Conservation (phyloP, 805 yeast genomes). For the Sugiyamaella boreocaroliniensis region DNA sequence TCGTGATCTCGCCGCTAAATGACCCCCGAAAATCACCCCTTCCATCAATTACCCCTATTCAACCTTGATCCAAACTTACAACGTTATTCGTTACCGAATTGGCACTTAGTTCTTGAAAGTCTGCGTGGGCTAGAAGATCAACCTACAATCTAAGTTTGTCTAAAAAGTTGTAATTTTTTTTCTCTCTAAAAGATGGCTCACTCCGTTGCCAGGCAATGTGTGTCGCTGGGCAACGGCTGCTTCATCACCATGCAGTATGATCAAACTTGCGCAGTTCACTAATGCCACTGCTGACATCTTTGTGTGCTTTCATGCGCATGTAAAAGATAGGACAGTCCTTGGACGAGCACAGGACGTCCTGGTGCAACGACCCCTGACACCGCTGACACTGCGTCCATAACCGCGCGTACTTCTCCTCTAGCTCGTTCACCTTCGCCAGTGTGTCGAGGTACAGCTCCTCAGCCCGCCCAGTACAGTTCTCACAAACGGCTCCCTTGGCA, state of each 20-base stretch:
- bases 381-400: slow-evolving; percentile 98
- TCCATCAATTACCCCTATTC: too few relatives aligned
- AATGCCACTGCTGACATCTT: slow-evolving; percentile 54
- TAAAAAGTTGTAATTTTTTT: too few relatives aligned
- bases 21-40: too few relatives aligned
- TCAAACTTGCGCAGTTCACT: slow-evolving; percentile 63
- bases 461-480: slow-evolving; percentile 63
- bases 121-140: too few relatives aligned
- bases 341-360: slow-evolving; percentile 89
- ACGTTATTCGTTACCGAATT: too few relatives aligned
- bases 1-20: too few relatives aligned
- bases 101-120: too few relatives aligned
- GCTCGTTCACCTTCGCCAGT: slow-evolving; percentile 65
- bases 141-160: too few relatives aligned
- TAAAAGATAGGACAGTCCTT: slow-evolving; percentile 97
- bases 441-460: slow-evolving; percentile 79
- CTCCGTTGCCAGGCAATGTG: too few relatives aligned
- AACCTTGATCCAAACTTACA: too few relatives aligned
- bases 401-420: slow-evolving; percentile 77
- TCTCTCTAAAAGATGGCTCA: too few relatives aligned
- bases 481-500: slow-evolving; percentile 71
- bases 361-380: slow-evolving; percentile 93
- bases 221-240: too few relatives aligned
- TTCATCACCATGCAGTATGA: slow-evolving; percentile 31
- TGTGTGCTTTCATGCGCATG: slow-evolving; percentile 85